phyloP scores from a whole-genome alignment of 1,284 basidiomycete species.

The Coniophora puteana region DNA sequence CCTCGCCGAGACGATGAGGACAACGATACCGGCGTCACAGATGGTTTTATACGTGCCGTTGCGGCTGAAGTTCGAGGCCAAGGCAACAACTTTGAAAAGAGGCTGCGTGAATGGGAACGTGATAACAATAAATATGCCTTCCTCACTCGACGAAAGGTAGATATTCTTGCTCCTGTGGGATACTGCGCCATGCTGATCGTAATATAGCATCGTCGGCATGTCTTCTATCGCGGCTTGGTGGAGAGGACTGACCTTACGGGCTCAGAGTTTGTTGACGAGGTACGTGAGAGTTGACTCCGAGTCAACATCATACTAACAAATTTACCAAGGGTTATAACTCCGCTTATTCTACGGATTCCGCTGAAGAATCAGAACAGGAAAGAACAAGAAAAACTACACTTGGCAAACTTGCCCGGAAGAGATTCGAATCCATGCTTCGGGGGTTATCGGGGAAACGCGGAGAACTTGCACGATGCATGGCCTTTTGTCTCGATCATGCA shows the following conservation, averaged over 20 bases:
- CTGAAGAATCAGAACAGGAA: conserved; percentile 90
- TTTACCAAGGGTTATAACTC: conserved; percentile 80
- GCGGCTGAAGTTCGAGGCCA: conserved; percentile 82
- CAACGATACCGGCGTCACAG: conserved; percentile 71
- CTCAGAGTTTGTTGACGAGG: conserved; percentile 85
- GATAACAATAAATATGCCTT: conserved; percentile 84
- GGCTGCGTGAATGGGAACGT: conserved; percentile 72
- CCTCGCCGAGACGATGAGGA: conserved; percentile 34
- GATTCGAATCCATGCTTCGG: conserved; percentile 90
- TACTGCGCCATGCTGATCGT: conserved; percentile 1
- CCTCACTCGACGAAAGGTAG: conserved; percentile 63
- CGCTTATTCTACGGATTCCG: conserved; percentile 92
- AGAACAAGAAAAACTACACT: conserved; percentile 69
- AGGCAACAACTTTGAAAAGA: conserved; percentile 74
- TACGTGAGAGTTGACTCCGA: conserved; percentile 28
- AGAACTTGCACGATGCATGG: conserved; percentile 92
- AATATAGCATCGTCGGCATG: conserved; percentile 72
- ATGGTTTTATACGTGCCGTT: conserved; percentile 81
- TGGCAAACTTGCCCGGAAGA: conserved; percentile 71
- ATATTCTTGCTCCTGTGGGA: conserved; percentile 22
- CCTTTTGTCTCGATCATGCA: conserved; percentile 92
- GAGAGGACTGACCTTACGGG: conserved; percentile 57
- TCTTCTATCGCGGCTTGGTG: conserved; percentile 76
- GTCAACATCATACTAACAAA: conserved; percentile 3
- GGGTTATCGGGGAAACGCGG: conserved; percentile 82